phyloP scores from a whole-genome alignment of 148 eudicot genomes.

The Rhododendron griersonianum region DNA sequence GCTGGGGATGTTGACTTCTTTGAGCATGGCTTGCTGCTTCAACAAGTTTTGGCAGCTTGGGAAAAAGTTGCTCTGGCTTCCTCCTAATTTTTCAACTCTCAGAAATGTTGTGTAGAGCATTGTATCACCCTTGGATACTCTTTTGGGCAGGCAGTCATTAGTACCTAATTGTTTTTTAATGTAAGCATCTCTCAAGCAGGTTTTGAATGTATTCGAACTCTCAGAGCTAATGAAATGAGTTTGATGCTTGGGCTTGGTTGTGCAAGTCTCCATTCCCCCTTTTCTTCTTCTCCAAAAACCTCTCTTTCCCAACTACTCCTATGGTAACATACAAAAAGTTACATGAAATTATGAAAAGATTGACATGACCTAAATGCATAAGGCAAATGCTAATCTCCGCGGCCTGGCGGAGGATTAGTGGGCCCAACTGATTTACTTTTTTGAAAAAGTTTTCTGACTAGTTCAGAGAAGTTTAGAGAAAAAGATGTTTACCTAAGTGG shows the following conservation, averaged over 20 bases:
- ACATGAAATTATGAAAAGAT: too few species aligned
- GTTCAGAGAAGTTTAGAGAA: too few species aligned
- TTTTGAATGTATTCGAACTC: neutral
- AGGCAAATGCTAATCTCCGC: too few species aligned
- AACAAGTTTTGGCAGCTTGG: neutral
- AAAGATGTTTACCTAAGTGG: too few species aligned
- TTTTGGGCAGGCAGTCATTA: neutral
- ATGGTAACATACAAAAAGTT: too few species aligned
- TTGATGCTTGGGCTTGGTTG: neutral
- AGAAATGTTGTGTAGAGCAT: neutral
- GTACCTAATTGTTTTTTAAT: neutral
- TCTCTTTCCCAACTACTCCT: too few species aligned
- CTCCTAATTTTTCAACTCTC: neutral
- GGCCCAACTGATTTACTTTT: too few species aligned
- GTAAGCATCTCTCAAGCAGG: neutral
- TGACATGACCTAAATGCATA: too few species aligned
- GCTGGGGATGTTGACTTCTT: neutral
- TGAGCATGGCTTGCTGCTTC: constrained; percentile 1
- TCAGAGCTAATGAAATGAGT: neutral
- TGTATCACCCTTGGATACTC: neutral
- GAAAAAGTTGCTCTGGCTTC: neutral
- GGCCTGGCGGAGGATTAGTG: too few species aligned
- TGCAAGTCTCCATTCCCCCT: neutral
- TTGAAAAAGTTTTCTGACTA: too few species aligned
- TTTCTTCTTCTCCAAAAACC: too few species aligned